phyloP scores from a whole-genome alignment of 305 asterid species.

The Solanum hybrid region DNA sequence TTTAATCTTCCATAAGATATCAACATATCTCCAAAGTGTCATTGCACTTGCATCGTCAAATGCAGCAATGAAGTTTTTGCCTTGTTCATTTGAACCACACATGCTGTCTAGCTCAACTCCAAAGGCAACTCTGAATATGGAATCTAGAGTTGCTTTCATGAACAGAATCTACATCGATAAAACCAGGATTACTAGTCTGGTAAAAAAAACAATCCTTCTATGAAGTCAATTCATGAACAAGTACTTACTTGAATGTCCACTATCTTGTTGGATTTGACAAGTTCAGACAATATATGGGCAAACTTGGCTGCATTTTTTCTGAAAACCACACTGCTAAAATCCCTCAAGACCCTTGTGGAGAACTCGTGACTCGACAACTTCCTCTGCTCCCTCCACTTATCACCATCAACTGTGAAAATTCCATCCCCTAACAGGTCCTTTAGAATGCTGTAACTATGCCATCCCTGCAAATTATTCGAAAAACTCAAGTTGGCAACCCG shows the following conservation, averaged over 20 bases:
- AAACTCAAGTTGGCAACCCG: not conserved
- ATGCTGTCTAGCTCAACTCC: constrained; percentile 51
- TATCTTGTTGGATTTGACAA: not conserved
- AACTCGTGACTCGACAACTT: not conserved
- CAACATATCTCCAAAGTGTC: constrained; percentile 36
- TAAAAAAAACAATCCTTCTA: no score
- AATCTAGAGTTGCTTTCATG: constrained; percentile 31
- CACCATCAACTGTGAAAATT: not conserved
- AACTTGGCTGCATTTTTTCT: not conserved
- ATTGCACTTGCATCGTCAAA: constrained; percentile 46
- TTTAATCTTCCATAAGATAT: constrained; percentile 45
- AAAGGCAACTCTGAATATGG: constrained; percentile 43
- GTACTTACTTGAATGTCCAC: no score
- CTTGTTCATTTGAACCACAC: constrained; percentile 32
- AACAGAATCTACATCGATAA: no score
- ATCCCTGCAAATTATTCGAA: not conserved
- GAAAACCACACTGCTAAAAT: not conserved
- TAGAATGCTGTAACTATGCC: not conserved
- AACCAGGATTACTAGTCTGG: not conserved
- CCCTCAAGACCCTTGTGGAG: not conserved
- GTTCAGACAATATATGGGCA: not conserved
- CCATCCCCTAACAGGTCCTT: not conserved
- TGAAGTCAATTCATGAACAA: no score
- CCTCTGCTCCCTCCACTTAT: not conserved
- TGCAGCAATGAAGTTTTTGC: constrained; percentile 33